phyloP scores from a whole-genome alignment of 495 filamentous ascomycete species.

The Aspergillus coremiiformis region DNA sequence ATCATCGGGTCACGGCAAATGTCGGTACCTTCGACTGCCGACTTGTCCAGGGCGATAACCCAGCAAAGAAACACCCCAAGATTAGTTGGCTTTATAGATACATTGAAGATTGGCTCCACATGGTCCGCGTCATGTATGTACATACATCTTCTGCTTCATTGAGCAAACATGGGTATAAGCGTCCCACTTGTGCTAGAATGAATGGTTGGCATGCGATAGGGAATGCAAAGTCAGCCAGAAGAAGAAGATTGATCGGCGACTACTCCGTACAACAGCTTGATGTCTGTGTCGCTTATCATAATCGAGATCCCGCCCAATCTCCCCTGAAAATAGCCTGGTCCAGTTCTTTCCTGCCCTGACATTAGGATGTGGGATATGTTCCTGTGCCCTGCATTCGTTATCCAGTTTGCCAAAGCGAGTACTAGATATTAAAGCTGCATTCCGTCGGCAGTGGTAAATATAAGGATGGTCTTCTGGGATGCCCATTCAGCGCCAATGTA shows the following conservation, averaged over 20 bases:
- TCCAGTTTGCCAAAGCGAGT: too few relatives aligned
- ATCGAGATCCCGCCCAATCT: conserved; percentile 77
- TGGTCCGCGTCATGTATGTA: conserved; percentile 41
- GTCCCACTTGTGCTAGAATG: too few relatives aligned
- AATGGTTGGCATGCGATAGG: conserved; percentile 8
- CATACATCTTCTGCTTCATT: conserved; percentile 50
- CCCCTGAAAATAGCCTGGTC: conserved; percentile 42
- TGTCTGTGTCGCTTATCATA: conserved; percentile 63
- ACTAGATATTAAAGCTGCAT: too few relatives aligned
- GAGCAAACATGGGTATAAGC: conserved; percentile 53
- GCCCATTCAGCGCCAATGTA: conserved; percentile 2
- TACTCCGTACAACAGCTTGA: conserved; percentile 63
- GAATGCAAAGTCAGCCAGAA: conserved; percentile 31
- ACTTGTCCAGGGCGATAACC: neutral
- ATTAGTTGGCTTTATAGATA: too few relatives aligned
- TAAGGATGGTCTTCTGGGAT: conserved; percentile 3
- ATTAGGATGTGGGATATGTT: conserved; percentile 44
- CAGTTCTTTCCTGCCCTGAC: conserved; percentile 44
- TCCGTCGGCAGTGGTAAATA: too few relatives aligned
- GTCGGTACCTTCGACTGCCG: neutral
- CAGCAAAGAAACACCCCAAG: too few relatives aligned
- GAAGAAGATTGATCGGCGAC: conserved; percentile 45
- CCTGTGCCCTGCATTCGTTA: conserved; percentile 43
- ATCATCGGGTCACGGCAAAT: neutral
- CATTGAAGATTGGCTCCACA: conserved; percentile 42